phyloP scores from a whole-genome alignment of 2,329 filamentous ascomycete genomes.

The Cercospora nicotianae region DNA sequence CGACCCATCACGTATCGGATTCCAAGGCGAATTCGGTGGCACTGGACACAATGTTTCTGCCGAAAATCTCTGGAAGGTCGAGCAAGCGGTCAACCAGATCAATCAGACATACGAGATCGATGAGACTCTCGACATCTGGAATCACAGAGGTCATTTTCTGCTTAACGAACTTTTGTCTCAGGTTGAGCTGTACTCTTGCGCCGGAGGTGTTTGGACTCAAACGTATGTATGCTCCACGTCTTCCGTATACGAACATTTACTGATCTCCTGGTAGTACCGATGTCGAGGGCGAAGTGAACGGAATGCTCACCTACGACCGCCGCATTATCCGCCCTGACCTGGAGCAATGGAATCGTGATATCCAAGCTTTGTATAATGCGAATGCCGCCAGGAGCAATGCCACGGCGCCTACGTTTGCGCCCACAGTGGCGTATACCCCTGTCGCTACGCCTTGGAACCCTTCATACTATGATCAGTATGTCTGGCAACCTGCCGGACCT shows the following conservation, averaged over 20 bases:
- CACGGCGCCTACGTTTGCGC: constrained; percentile 15
- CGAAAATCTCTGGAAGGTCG: constrained; percentile 66
- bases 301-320: constrained; percentile 64
- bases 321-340: constrained; percentile 53
- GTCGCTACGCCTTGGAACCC: constrained; percentile 20
- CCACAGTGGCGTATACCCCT: neutral
- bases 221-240: constrained; percentile 41
- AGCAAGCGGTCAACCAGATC: constrained; percentile 59
- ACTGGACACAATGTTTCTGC: constrained; percentile 65
- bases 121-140: constrained; percentile 59
- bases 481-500: constrained; percentile 24
- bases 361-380: constrained; percentile 60
- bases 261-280: constrained; percentile 51
- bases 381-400: constrained; percentile 35
- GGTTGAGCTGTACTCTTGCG: constrained; percentile 60
- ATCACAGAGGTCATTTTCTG: constrained; percentile 61
- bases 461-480: constrained; percentile 15
- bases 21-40: constrained; percentile 72
- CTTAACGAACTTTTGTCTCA: constrained; percentile 52
- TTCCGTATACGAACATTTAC: neutral
- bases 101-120: constrained; percentile 69
- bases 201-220: constrained; percentile 70
- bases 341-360: constrained; percentile 61
- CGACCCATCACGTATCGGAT: constrained; percentile 61
- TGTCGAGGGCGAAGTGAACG: constrained; percentile 73